Base-by-base conservation (phyloP, 2,329 filamentous ascomycete genomes). In the Claviceps quebecensis region DNA sequence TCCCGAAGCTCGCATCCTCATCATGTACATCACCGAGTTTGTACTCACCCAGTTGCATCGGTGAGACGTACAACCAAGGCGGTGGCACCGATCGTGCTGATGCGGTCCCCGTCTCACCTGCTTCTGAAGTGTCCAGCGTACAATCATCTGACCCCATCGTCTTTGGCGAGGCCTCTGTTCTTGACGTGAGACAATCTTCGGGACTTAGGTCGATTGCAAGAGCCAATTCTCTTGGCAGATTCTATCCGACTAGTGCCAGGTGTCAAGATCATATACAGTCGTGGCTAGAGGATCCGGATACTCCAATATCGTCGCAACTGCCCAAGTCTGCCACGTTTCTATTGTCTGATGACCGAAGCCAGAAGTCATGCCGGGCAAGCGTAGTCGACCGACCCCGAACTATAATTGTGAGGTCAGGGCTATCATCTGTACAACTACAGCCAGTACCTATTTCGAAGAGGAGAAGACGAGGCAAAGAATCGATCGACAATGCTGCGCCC, bases 121-220 rank as follows among this genome's bases (percentile, higher is more conserved):
- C 55, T 14, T 66, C 67, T 1, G 67, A 70, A 19, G 56, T 56
- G 3, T 64, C 65, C 51, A 66, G 65, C 57, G 56, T 64, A 46
- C 59, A 61, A 39, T 60, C 67, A 45, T 56, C 63, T 38, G 69
- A 69, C 47, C 63, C 64, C 19, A 62, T 70, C 49, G 59, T 68
- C 40, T 69, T 67, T 45, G 69, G 68, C 3, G 65, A 72, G 50
- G 68, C 69, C 5, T 65, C 68, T 2, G 52, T 71, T 13, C 52
- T 72, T 8, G 65, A 70, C 39, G 60, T 70, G 59, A 58, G 62
- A 11, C 57, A 58, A 3, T 60, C 65, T 2, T 54, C 58, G 13
- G 55, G 57, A 3, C 57, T 52, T 16, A 56, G 56, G 4, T 58
- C 58, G 6, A 47, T 68, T 8, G 58, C 60, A 22, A 60, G 66